Percentiles rank a stretch among this genome's conserved stretches.
Conservation (phyloP, 257 asterid species). For the Ehretia macrophylla region DNA sequence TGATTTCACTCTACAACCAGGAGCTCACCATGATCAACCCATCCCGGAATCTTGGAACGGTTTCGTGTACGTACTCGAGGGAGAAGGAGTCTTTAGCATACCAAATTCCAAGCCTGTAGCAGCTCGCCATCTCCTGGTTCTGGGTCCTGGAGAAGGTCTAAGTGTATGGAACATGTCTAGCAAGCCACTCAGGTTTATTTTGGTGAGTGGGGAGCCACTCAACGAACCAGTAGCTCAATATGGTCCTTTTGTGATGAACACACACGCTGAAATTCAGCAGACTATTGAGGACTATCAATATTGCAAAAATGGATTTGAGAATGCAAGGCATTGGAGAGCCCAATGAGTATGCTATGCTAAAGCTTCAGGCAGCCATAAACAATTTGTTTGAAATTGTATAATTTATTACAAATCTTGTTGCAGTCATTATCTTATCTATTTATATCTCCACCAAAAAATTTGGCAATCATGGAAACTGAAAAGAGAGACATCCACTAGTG, state of each 20-base stretch:
- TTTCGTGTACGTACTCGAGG: constrained; percentile 64
- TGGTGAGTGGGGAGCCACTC: constrained; percentile 79
- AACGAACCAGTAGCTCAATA: constrained; percentile 80
- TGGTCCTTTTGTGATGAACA: constrained; percentile 97
- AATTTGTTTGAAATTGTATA: too few relatives aligned
- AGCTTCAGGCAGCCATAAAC: too few relatives aligned
- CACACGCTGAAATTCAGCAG: constrained; percentile 73
- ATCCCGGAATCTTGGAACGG: constrained; percentile 79
- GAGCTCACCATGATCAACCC: constrained; percentile 52
- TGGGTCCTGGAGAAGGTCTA: constrained; percentile 83
- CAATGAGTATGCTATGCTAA: constrained; percentile 27
- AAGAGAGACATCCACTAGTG: too few relatives aligned
- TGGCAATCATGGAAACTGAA: too few relatives aligned
- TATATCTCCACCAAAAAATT: too few relatives aligned
- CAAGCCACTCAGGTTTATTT: constrained; percentile 50
- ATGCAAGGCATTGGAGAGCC: constrained; percentile 76
- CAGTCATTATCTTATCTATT: too few relatives aligned
- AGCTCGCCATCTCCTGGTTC: constrained; percentile 69
- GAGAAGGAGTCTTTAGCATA: constrained; percentile 68
- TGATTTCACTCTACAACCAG: constrained; percentile 62
- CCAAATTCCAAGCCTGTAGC: constrained; percentile 34
- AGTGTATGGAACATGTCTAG: constrained; percentile 78
- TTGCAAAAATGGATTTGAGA: constrained; percentile 79
- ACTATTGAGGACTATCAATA: constrained; percentile 75
- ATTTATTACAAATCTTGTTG: too few relatives aligned